Percentiles rank a stretch among this genome's conserved stretches.
These are phyloP conservation scores for Leishmania amazonensis DNA, from an alignment of 208 protist genomes.

Conservation along the genomic window DNA sequence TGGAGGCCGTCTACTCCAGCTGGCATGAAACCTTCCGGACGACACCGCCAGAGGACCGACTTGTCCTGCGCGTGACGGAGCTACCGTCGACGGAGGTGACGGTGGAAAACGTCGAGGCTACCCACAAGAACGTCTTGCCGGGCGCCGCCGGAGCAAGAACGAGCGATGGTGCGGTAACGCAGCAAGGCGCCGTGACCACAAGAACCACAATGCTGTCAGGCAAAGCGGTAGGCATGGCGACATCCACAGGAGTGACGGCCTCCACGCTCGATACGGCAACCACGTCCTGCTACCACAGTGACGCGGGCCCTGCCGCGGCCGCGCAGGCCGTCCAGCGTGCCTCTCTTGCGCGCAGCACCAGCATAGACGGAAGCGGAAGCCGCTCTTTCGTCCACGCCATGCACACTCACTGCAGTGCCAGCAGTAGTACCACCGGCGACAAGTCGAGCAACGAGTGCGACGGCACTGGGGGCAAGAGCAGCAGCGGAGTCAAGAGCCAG, in stretches of 20 bases:
- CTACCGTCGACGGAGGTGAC: constrained; percentile 23
- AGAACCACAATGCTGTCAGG: neutral
- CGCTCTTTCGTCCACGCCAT: constrained; percentile 4
- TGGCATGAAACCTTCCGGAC: constrained; percentile 51
- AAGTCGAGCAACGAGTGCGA: neutral
- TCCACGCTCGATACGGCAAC: neutral
- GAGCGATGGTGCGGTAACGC: neutral
- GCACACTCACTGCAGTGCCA: constrained; percentile 1
- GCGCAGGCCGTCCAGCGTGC: neutral
- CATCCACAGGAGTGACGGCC: neutral
- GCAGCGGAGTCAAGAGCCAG: constrained; percentile 8
- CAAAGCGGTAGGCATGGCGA: neutral
- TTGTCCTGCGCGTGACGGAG: constrained; percentile 29
- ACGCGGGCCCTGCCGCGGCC: neutral
- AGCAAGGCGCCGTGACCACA: neutral
- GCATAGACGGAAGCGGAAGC: constrained; percentile 4
- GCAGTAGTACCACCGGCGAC: neutral
- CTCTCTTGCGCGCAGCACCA: constrained; percentile 7
- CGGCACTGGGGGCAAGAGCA: neutral
- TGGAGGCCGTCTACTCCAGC: constrained; percentile 77
- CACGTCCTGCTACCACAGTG: neutral
- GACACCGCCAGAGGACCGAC: constrained; percentile 29
- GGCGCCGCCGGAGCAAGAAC: neutral
- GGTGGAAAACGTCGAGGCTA: constrained; percentile 23
- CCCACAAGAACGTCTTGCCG: constrained; percentile 2